These are phyloP conservation scores for Fusarium anthophilum DNA, from an alignment of 2,329 filamentous ascomycete species.

Conservation along the genomic window DNA sequence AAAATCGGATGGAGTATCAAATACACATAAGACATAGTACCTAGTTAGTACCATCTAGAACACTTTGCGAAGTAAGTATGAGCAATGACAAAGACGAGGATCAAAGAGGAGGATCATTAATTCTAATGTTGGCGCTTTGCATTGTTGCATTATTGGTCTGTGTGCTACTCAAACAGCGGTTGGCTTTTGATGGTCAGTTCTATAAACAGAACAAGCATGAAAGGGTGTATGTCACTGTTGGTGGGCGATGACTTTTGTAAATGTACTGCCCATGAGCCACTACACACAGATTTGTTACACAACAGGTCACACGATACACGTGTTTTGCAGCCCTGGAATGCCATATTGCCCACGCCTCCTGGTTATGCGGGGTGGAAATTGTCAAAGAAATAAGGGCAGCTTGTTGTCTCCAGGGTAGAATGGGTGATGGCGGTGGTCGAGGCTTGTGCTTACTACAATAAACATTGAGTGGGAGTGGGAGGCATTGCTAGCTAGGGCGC, in stretches of 20 bases:
- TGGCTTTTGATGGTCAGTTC: conserved; percentile 1
- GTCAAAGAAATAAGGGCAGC: background rate
- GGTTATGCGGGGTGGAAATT: background rate
- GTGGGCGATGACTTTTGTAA: conserved; percentile 8
- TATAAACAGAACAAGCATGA: conserved; percentile 29
- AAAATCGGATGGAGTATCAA: conserved; percentile 21
- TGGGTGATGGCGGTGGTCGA: background rate
- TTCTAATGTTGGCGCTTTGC: background rate
- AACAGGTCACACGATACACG: conserved; percentile 12
- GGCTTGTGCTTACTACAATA: background rate
- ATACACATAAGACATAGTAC: conserved; percentile 11
- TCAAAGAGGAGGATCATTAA: background rate
- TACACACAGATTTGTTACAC: background rate
- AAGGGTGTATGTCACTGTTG: conserved; percentile 15
- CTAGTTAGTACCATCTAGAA: conserved; percentile 18
- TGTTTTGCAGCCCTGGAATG: background rate
- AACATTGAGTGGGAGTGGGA: background rate
- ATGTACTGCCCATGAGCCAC: background rate
- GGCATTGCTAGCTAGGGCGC: background rate
- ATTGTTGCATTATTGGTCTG: background rate
- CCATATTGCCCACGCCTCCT: background rate
- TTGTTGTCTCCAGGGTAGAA: background rate
- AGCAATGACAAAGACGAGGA: conserved; percentile 14
- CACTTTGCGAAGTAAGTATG: conserved; percentile 10
- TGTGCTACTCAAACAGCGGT: background rate